A percentile compares a stretch with the other conserved stretches of the same genome.
Conservation (phyloP, 345 rosid species). For the Eucalyptus virginea region DNA sequence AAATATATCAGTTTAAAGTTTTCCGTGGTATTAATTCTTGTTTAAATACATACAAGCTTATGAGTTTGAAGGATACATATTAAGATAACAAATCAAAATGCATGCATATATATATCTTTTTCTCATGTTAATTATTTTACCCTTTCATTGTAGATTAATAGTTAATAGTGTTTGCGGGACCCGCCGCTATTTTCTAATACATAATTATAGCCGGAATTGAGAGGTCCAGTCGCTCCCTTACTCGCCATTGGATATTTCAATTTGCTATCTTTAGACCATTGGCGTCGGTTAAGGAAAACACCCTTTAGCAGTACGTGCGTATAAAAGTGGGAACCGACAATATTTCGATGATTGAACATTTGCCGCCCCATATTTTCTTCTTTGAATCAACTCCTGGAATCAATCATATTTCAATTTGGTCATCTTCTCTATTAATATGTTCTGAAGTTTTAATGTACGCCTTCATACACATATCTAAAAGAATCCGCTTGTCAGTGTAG, state of each 20-base stretch:
- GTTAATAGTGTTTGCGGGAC: background rate
- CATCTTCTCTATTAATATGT: background rate
- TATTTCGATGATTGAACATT: background rate
- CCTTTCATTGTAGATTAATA: background rate
- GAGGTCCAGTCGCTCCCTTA: background rate
- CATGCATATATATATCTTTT: background rate
- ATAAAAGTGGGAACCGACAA: background rate
- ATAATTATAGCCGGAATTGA: background rate
- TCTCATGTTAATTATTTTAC: background rate
- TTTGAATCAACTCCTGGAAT: too few species aligned
- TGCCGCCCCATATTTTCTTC: background rate
- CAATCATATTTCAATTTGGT: background rate
- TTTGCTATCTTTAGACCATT: background rate
- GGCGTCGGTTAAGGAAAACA: background rate
- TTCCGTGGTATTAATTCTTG: too few species aligned
- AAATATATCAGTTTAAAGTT: too few species aligned
- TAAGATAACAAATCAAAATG: background rate
- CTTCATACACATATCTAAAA: background rate
- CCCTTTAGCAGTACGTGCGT: background rate
- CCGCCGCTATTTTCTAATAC: background rate
- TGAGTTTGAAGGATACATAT: background rate
- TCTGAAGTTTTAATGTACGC: background rate
- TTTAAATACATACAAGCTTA: background rate
- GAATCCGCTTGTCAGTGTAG: background rate
- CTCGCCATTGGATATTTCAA: background rate